Conservation (phyloP, 2,329 filamentous ascomycete genomes). For the Podosphaera xanthii region DNA sequence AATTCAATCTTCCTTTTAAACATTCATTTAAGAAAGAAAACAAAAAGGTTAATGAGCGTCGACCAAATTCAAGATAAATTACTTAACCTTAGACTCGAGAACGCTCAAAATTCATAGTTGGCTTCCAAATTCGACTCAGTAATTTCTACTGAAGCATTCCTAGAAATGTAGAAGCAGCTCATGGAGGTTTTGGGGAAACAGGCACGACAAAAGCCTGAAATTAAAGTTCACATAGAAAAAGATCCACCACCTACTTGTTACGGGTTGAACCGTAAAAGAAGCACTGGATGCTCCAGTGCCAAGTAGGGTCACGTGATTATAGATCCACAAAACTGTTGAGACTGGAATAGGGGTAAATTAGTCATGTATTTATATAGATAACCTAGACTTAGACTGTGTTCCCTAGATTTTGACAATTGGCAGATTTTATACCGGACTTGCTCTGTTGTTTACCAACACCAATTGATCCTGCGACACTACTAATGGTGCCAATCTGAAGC, state of each 20-base stretch:
- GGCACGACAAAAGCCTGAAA: conserved; percentile 1
- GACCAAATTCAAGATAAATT: neutral
- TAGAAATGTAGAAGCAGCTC: neutral
- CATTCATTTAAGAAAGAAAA: neutral
- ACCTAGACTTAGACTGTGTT: too few species aligned
- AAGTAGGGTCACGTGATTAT: too few species aligned
- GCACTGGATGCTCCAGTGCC: too few species aligned
- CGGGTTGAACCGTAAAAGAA: too few species aligned
- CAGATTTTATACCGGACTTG: too few species aligned
- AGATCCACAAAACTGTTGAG: too few species aligned
- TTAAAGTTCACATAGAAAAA: neutral
- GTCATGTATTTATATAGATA: too few species aligned
- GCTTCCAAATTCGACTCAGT: neutral
- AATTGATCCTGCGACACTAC: too few species aligned
- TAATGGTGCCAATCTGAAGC: neutral
- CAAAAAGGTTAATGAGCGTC: neutral
- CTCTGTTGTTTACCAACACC: too few species aligned
- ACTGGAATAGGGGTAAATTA: too few species aligned
- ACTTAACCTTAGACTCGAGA: neutral
- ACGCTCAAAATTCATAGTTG: neutral
- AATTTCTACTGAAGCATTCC: neutral
- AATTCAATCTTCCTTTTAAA: neutral
- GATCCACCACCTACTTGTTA: neutral
- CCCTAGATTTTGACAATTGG: too few species aligned
- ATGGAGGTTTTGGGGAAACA: neutral